These are phyloP conservation scores for Podaxis sp. DNA, from an alignment of 768 basidiomycete genomes.

Conservation along the genomic window DNA sequence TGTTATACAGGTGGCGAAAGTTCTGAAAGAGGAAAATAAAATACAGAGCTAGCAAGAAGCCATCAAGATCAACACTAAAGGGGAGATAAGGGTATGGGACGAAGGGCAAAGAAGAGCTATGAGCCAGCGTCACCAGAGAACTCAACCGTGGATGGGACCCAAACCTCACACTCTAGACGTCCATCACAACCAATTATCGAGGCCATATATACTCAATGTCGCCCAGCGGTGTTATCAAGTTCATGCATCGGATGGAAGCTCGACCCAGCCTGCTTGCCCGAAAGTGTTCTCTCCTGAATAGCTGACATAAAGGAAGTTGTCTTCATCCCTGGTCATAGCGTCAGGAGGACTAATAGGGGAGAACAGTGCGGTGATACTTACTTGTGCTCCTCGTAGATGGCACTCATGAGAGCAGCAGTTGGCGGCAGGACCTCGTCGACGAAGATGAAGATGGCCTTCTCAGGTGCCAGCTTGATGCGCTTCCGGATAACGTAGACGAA, in stretches of 20 bases:
- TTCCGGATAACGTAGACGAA: constrained; percentile 99
- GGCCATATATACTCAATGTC: not conserved
- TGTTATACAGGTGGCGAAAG: constrained; percentile 9
- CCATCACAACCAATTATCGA: constrained; percentile 9
- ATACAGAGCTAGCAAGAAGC: constrained; percentile 12
- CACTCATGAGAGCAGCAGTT: constrained; percentile 96
- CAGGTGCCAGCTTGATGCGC: constrained; percentile 98
- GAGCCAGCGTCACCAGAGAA: constrained; percentile 6
- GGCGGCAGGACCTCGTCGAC: constrained; percentile 98
- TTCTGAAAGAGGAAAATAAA: constrained; percentile 9
- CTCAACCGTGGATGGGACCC: not conserved
- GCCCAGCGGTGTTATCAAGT: not conserved
- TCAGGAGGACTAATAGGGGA: constrained; percentile 7
- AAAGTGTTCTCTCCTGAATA: constrained; percentile 99
- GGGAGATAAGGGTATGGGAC: constrained; percentile 3
- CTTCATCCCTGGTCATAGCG: constrained; percentile 77
- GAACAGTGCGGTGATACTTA: constrained; percentile 38
- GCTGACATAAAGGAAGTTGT: constrained; percentile 97
- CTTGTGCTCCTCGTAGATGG: constrained; percentile 99
- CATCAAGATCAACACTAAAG: constrained; percentile 6
- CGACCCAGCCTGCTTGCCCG: constrained; percentile 54
- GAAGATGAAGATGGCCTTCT: constrained; percentile 99
- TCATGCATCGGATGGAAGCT: constrained; percentile 46
- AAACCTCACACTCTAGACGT: constrained; percentile 1
- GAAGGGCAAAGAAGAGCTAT: not conserved